These are phyloP conservation scores for Aureobasidium leucospermi DNA, from an alignment of 2,329 filamentous ascomycete genomes.

Conservation along the genomic window DNA sequence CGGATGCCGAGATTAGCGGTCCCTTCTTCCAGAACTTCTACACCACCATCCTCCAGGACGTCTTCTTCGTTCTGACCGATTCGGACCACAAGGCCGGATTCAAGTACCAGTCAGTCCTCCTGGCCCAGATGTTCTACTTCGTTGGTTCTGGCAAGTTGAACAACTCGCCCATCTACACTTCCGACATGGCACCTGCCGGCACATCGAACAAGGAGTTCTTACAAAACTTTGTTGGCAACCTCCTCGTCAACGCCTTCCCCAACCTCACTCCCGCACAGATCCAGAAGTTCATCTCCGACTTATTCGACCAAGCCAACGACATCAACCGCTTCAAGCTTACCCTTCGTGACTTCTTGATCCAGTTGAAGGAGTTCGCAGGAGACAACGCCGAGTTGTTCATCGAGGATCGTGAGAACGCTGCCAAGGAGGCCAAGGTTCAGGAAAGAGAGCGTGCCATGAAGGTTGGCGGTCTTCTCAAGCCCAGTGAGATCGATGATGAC, in stretches of 20 bases:
- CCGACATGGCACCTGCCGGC: conserved; percentile 73
- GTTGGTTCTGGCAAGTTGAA: conserved; percentile 81
- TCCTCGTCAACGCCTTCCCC: conserved; percentile 84
- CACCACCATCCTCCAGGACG: conserved; percentile 88
- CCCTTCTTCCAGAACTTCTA: conserved; percentile 99
- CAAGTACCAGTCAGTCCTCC: conserved; percentile 90
- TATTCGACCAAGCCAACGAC: conserved; percentile 83
- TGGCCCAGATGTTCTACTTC: conserved; percentile 95
- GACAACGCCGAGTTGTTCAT: conserved; percentile 92
- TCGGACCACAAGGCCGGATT: conserved; percentile 98
- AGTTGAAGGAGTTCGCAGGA: conserved; percentile 90
- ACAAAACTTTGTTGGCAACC: conserved; percentile 73
- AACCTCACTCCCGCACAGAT: conserved; percentile 87
- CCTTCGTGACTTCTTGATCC: conserved; percentile 93
- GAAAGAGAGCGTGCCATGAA: conserved; percentile 91
- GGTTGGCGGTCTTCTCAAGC: conserved; percentile 92
- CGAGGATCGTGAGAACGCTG: conserved; percentile 89
- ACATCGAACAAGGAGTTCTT: conserved; percentile 90
- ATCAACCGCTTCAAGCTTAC: conserved; percentile 93
- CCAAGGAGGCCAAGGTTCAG: conserved; percentile 74
- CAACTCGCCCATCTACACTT: conserved; percentile 76
- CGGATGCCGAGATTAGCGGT: conserved; percentile 76
- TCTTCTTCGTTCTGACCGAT: conserved; percentile 96
- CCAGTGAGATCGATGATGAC: conserved; percentile 80
- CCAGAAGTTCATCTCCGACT: conserved; percentile 76